Base-by-base conservation (phyloP, 106 monocot genomes). In the Phalaenopsis aphrodite region DNA sequence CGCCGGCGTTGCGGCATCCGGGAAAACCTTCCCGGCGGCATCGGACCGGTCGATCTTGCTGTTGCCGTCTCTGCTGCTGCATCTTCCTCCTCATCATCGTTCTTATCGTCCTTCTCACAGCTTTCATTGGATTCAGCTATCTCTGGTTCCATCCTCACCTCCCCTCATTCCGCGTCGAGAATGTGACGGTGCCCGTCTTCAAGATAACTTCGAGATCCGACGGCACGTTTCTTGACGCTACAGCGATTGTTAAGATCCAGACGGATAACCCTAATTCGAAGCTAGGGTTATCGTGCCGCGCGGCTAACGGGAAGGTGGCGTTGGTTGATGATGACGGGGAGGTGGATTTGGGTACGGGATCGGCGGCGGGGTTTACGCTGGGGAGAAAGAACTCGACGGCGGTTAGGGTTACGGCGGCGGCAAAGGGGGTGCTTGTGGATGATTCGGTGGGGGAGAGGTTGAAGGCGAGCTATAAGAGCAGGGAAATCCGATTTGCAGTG, bases 71-170 rank as follows among this genome's bases (percentile, higher is more conserved):
- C 42, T 91, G 88, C 86, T 91, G 88, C 85, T 88, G 79, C 56
- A 52, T 77, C 43, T 42, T 69, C 79, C 43, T 83, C 10, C 14
- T 82, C 72, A 6, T 84, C 49, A 52, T 93, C 42, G 37, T 58
- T 55, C n/a, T 88, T 76, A 36, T 83, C 42, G 77, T 84, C 73
- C 69, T 82, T 81, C 21, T 88, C 66, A 90, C 91, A 45, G 77
- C 83, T 72, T 86, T 78, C 66, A 83, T 65, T 42, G 85, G 74
- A 5, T 74, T 88, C 75, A 52, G 72, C 72, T 93, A 90, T 84
- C 78, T 93, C 66, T 93, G 83, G 75, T 93, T 88, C 83, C 88
- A 85, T 78, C 93, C 93, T 18, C 83, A 71, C 41, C 83, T 88
- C 42, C 90, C 88, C 0, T 75, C 88, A 3, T 88, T 90, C 83